A percentile compares a stretch with the other conserved stretches of the same genome.
These are phyloP conservation scores for Penicillium chermesinum DNA, from an alignment of 495 filamentous ascomycete species.

Conservation along the genomic window DNA sequence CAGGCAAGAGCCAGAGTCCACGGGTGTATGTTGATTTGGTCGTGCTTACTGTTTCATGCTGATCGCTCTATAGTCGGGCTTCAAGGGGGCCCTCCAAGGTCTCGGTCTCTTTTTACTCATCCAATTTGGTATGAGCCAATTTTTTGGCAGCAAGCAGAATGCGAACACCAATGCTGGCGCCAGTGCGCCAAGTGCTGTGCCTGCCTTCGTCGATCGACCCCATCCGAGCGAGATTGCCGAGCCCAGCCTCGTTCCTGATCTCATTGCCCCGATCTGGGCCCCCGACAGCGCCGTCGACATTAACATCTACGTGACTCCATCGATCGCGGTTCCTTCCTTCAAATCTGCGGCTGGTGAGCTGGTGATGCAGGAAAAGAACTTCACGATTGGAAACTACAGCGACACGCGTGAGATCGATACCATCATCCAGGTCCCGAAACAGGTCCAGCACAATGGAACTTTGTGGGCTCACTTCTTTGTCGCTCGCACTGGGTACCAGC, in stretches of 20 bases:
- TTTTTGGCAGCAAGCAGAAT: conserved; percentile 48
- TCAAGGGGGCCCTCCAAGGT: conserved; percentile 57
- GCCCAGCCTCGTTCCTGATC: conserved; percentile 70
- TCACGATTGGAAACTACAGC: conserved; percentile 72
- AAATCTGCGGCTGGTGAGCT: conserved; percentile 51
- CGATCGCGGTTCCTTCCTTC: conserved; percentile 62
- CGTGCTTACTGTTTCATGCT: conserved; percentile 15
- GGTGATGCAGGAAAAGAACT: conserved; percentile 74
- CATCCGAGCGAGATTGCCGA: conserved; percentile 52
- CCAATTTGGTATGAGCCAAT: conserved; percentile 58
- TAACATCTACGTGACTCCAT: conserved; percentile 74
- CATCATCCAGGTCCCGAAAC: conserved; percentile 68
- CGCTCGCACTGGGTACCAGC: conserved; percentile 60
- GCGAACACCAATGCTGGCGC: conserved; percentile 36
- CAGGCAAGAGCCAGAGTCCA: conserved; percentile 32
- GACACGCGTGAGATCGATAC: conserved; percentile 75
- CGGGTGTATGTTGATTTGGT: conserved; percentile 27
- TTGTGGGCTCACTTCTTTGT: conserved; percentile 93
- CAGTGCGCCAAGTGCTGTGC: conserved; percentile 44
- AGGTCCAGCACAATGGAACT: conserved; percentile 87
- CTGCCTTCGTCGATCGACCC: conserved; percentile 62
- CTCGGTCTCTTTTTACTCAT: conserved; percentile 64
- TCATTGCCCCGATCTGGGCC: conserved; percentile 84
- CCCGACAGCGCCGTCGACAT: conserved; percentile 73
- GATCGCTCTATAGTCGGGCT: conserved; percentile 39